Evolutionary conservation across 108 stramenopile genomes (phyloP), one percentile per base, ranked within the genome.

Genomic region (Parietichytrium sp.): DNA sequence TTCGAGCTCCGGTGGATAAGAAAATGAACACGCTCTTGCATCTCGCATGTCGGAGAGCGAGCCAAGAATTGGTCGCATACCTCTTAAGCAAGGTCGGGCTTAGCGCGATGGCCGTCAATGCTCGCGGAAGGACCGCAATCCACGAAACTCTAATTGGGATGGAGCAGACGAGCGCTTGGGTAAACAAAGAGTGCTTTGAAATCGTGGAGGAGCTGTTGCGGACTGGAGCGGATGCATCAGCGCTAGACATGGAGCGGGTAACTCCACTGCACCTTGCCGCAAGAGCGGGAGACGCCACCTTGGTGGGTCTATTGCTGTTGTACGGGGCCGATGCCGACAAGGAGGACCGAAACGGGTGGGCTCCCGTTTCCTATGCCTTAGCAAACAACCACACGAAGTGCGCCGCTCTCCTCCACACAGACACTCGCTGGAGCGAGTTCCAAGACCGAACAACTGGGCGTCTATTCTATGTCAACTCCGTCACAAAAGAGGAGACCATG

Each of bases 181-280:
- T n/a, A n/a, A n/a, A n/a, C n/a, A n/a, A n/a, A n/a, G n/a, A n/a
- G n/a, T n/a, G n/a, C n/a, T 72, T 72, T 45, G 16, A 12, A 12
- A 16, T 72, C 10, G 45, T 42, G 6, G 61, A 72, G 20, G 45
- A 45, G 61, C 61, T 72, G 13, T 20, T 72, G 33, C 61, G 61
- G 6, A 33, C n/a, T 25, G 61, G 61, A 7, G 61, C 61, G 10
- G 23, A n/a, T 6, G 38, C 36, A 10, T 72, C 61, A 23, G 38
- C 61, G 6, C 10, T 42, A 25, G 61, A 72, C 20, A 33, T n/a
- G 23, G 38, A 42, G 45, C 38, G 16, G 33, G 38, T 33, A 20
- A 72, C 61, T 6, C 61, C 61, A 6, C 42, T 72, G 6, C 61
- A 72, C 42, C 45, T 45, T 72, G 61, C 61, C 13, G 61, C 61